Evolutionary conservation across 1,284 basidiomycete species (phyloP), one percentile per base, ranked within the genome.

Genomic region (Cutaneotrichosporon sp.): DNA sequence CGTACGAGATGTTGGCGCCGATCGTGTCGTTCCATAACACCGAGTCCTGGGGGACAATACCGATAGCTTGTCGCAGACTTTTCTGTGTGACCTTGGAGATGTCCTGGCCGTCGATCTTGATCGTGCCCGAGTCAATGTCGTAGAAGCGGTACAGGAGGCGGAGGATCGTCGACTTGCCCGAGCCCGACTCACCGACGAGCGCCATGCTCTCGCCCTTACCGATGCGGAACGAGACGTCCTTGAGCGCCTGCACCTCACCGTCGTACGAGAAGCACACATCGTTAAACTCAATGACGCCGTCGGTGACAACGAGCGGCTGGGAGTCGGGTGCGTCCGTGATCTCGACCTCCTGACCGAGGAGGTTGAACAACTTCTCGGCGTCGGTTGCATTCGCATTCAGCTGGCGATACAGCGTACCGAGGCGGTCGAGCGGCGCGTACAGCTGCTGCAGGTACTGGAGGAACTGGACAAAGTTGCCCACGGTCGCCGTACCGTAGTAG

Each of bases 381-480:
- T 99, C 96, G 38, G 97, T 85, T 32, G 98, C 82, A 74, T 93
- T 95, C 73, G 97, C 92, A 40, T 92, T 85, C 77, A 99, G 87
- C 79, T 97, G 92, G 60, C 94, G 89, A 75, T 99, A 99, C 56
- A 98, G 93, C 1, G 91, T 91, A 0, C 95, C 94, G 60, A 99
- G 82, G 80, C 97, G 97, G 81, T 98, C 97, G 66, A 99, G 86
- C 2, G 96, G 96, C 36, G 96, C 82, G 2, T 91, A 94, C 3
- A 99, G 84, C 78, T 98, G 96, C 82, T 97, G 95, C 52, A 98
- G 92, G 38, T 99, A 86, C 75, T 97, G 93, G 78, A 98, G 97
- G 73, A 96, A 90, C 90, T 98, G 94, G 70, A 99, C 95, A 38
- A 98, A 86, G 74, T 97, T 92, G 10, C 96, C 96, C 21, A 98